A percentile compares a stretch with the other conserved stretches of the same genome.
Conservation (phyloP, 2,329 filamentous ascomycete species). For the Xylaria sp. region DNA sequence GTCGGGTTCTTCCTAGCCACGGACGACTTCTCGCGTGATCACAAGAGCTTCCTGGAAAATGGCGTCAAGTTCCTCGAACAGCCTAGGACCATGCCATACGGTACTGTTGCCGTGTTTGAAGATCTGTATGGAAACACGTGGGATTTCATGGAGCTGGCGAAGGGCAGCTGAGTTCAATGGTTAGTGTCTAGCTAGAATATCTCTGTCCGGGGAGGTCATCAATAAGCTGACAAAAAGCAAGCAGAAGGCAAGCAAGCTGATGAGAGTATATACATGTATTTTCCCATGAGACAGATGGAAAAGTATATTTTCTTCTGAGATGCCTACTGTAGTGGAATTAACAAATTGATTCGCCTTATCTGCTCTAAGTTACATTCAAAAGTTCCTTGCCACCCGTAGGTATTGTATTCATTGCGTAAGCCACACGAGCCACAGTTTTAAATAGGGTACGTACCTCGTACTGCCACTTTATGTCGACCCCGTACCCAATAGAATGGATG, state of each 20-base stretch:
- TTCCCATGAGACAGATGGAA: neutral
- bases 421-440: neutral
- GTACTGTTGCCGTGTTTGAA: slow-evolving; percentile 32
- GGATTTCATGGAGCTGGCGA: slow-evolving; percentile 30
- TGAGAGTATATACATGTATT: neutral
- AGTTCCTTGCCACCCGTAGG: too few species aligned
- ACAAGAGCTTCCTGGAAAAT: slow-evolving; percentile 20
- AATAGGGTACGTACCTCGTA: too few species aligned
- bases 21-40: slow-evolving; percentile 33
- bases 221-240: neutral
- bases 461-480: neutral
- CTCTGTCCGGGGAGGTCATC: neutral
- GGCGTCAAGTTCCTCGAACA: slow-evolving; percentile 35
- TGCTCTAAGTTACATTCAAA: too few species aligned
- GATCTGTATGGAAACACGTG: slow-evolving; percentile 36
- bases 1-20: slow-evolving; percentile 36
- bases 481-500: neutral
- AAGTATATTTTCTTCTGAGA: too few species aligned
- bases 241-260: neutral
- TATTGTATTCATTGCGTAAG: neutral
- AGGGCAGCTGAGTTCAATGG: neutral
- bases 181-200: neutral
- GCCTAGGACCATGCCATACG: slow-evolving; percentile 32
- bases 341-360: too few species aligned
- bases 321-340: too few species aligned